phyloP scores from a whole-genome alignment of 306 rosid species.

The Fagus sylvatica region DNA sequence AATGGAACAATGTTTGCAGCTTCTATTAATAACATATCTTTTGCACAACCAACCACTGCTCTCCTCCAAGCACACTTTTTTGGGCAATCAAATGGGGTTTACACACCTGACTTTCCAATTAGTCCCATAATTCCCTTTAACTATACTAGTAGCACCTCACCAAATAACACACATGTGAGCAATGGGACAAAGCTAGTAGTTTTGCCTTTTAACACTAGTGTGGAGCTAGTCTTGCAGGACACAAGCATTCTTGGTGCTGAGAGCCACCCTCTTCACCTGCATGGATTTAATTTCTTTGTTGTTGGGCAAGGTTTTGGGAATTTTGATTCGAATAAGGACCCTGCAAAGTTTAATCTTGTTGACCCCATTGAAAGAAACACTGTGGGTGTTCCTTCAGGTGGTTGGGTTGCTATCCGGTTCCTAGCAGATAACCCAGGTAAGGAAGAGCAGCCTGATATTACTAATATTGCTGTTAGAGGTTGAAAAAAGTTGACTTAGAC shows the following conservation, averaged over 20 bases:
- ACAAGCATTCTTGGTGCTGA: slow-evolving; percentile 5
- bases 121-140: not conserved
- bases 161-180: slow-evolving; percentile 2
- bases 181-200: slow-evolving; percentile 7
- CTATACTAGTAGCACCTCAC: not conserved
- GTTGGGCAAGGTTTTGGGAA: slow-evolving; percentile 3
- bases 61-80: slow-evolving; percentile 10
- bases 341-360: not conserved
- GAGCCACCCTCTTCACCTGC: slow-evolving; percentile 11
- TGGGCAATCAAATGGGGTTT: slow-evolving; percentile 2
- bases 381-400: not conserved
- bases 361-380: slow-evolving; percentile 1
- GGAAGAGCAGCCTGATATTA: not conserved
- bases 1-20: not conserved
- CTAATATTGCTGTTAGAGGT: too few species aligned
- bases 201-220: slow-evolving; percentile 2
- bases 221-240: not conserved
- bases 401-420: slow-evolving; percentile 5
- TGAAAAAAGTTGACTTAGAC: too few species aligned
- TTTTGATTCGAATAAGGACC: not conserved
- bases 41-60: not conserved
- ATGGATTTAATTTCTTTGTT: slow-evolving; percentile 8
- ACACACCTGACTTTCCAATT: not conserved
- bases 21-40: slow-evolving; percentile 1
- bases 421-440: not conserved